Evolutionary conservation across 2,329 filamentous ascomycete species (phyloP).

Genomic region (Harringtonia aguacate): DNA sequence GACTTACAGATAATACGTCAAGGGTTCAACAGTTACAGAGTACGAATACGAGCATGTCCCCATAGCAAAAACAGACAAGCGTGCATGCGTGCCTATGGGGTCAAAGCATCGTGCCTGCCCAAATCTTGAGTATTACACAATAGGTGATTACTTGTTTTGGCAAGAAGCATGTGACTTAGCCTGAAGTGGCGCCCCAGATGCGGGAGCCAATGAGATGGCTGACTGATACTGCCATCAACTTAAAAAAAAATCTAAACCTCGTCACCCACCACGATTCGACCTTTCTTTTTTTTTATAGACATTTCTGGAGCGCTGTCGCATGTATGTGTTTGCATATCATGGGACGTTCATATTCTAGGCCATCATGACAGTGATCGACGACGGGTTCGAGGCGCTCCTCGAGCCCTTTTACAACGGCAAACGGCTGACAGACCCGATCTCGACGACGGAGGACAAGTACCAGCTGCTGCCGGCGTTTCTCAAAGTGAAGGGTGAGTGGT

Average conservation of each 20-base stretch:
- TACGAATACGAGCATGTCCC: too few relatives aligned
- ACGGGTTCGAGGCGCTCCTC: slow-evolving; percentile 55
- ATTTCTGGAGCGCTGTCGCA: too few relatives aligned
- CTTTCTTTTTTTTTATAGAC: too few relatives aligned
- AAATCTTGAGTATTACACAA: too few relatives aligned
- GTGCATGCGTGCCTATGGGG: too few relatives aligned
- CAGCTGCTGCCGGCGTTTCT: slow-evolving; percentile 94
- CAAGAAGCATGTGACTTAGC: not conserved
- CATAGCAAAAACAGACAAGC: too few relatives aligned
- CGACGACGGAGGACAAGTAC: slow-evolving; percentile 76
- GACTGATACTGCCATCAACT: not conserved
- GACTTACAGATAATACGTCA: too few relatives aligned
- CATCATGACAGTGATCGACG: slow-evolving; percentile 43
- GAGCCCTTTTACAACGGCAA: slow-evolving; percentile 61
- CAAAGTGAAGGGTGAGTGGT: slow-evolving; percentile 69
- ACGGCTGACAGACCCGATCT: slow-evolving; percentile 54
- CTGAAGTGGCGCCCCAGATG: not conserved
- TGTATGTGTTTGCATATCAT: not conserved
- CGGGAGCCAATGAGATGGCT: not conserved
- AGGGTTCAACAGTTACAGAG: too few relatives aligned
- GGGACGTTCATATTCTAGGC: not conserved
- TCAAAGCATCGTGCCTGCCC: too few relatives aligned
- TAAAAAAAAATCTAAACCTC: slow-evolving; percentile 1
- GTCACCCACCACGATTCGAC: not conserved
- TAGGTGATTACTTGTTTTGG: not conserved